Evolutionary conservation across 768 basidiomycete species (phyloP), one percentile per base, ranked within the genome.

Genomic region (Amanita exitialis): DNA sequence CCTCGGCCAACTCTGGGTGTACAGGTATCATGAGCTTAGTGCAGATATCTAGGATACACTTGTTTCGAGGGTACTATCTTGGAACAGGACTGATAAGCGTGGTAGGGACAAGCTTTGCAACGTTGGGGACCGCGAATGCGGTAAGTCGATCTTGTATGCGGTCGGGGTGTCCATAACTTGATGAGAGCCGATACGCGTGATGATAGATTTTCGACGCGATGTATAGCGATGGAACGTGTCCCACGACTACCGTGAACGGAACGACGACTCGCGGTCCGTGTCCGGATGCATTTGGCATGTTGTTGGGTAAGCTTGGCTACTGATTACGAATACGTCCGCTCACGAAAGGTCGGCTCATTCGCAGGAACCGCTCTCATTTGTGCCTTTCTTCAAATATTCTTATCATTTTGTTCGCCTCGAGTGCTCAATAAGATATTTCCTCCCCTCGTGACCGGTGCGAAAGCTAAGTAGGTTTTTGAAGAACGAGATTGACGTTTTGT

Each of bases 31-130:
- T 89, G 30, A 86, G 84, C 61, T 65, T 85, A 20, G 76, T 91
- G 3, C 90, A 92, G 59, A 86, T 91, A 78, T 86, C 84, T 1
- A 71, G 84, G 1, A 56, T 86, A 37, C 73, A 66, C 35, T 69
- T 90, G 1, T 82, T 77, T 54, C 63, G 69, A 12, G 72, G 77
- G 1, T 88, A 86, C 58, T 81, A 80, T 54, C 70, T 90, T 16
- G 86, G 86, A 2, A 89, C 87, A 15, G 90, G 90, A 0, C 65
- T 90, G n/a, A 72, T 92, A 50, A 82, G 80, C 6, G 87, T 91
- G n/a, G 86, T 90, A 5, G 90, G 89, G n/a, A 87, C 83, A 1
- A 85, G 82, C 58, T 90, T 90, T 58, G 76, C 86, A 4, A 87
- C 87, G 0, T 71, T 90, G 9, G 83, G 81, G 39, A 86, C 86